Evolutionary conservation across 495 filamentous ascomycete species (phyloP).

Genomic region (Lentithecium fluviatile): DNA sequence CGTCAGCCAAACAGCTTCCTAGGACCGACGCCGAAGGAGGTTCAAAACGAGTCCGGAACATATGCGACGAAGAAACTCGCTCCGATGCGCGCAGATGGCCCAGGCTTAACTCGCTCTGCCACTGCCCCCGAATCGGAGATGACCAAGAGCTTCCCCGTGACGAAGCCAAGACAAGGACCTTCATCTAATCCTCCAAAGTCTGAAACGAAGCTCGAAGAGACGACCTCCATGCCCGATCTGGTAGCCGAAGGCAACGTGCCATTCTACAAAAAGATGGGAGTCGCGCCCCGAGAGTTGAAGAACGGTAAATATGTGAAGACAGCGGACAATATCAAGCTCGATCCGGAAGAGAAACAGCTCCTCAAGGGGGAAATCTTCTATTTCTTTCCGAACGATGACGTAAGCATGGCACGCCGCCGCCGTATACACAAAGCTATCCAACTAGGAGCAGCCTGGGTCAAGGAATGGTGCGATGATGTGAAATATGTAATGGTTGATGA

Average conservation of each 20-base stretch:
- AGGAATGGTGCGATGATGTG: conserved; percentile 52
- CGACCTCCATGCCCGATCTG: conserved; percentile 11
- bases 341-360: conserved; percentile 21
- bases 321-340: conserved; percentile 25
- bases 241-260: conserved; percentile 1
- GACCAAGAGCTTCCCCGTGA: conserved; percentile 6
- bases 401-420: conserved; percentile 61
- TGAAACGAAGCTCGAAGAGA: conserved; percentile 4
- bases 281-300: conserved; percentile 14
- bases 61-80: conserved; percentile 3
- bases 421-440: conserved; percentile 74
- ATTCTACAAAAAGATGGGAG: conserved; percentile 23
- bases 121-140: conserved; percentile 10
- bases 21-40: conserved; percentile 23
- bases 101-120: conserved; percentile 2
- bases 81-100: neutral
- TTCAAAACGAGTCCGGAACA: conserved; percentile 9
- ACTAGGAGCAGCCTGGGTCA: conserved; percentile 69
- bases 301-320: conserved; percentile 13
- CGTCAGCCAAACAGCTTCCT: conserved; percentile 26
- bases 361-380: conserved; percentile 36
- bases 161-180: conserved; percentile 5
- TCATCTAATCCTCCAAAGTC: neutral
- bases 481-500: conserved; percentile 81
- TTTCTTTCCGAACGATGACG: conserved; percentile 80